These are phyloP conservation scores for Tribonema minus DNA, from an alignment of 108 stramenopile genomes.

Conservation along the genomic window DNA sequence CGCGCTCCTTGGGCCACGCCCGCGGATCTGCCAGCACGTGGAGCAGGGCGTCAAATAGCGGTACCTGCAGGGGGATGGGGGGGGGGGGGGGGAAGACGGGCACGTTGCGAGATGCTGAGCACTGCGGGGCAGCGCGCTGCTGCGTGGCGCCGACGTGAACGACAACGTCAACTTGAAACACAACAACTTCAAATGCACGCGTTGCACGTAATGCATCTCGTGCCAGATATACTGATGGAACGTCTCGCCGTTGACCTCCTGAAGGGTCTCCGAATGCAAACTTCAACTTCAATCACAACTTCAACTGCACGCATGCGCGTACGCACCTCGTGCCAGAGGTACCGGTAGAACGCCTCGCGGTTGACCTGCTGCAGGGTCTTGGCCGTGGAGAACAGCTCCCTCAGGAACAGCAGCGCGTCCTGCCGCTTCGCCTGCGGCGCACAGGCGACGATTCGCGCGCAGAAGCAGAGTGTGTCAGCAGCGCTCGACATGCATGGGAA, in stretches of 20 bases:
- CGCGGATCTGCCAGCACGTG: conserved; percentile 17
- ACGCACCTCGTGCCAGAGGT: conserved; percentile 34
- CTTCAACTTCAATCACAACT: no score
- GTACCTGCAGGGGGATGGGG: background rate
- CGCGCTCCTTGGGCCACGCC: conserved; percentile 7
- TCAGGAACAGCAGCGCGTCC: conserved; percentile 29
- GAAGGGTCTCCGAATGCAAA: no score
- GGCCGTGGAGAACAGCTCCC: conserved; percentile 41
- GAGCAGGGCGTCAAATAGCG: background rate
- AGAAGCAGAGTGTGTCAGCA: no score
- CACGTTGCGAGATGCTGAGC: background rate
- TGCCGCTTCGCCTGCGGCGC: background rate
- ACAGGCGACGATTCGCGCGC: no score
- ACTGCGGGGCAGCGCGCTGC: background rate
- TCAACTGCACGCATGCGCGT: no score
- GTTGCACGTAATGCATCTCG: background rate
- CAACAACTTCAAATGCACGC: background rate
- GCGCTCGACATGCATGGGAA: no score
- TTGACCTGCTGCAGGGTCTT: conserved; percentile 34
- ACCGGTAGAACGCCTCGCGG: conserved; percentile 34
- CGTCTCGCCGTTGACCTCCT: conserved; percentile 13
- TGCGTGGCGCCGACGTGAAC: background rate
- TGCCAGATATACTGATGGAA: conserved; percentile 24
- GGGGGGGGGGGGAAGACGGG: background rate
- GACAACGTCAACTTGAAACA: background rate